Conservation (phyloP, 2,329 filamentous ascomycete species). For the Amphichorda felina region DNA sequence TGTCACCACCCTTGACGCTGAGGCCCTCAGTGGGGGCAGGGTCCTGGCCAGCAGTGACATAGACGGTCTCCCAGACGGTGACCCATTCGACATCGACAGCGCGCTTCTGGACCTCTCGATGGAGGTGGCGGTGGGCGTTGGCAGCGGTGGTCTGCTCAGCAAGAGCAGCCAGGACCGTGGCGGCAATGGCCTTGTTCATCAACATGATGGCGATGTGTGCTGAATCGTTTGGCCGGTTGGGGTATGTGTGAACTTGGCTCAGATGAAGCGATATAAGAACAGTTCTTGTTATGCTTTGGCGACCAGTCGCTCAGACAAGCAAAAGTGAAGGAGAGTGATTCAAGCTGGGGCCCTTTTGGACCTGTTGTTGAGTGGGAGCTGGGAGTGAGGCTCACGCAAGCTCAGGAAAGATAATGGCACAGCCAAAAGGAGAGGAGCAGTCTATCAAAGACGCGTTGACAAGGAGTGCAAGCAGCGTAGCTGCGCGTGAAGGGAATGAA, state of each 20-base stretch:
- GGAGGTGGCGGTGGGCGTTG: conserved; percentile 28
- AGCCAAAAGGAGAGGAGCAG: conserved; percentile 19
- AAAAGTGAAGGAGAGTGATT: too few species aligned
- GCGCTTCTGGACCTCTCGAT: conserved; percentile 22
- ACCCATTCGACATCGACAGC: conserved; percentile 17
- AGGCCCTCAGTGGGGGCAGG: conserved; percentile 5
- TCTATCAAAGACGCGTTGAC: conserved; percentile 41
- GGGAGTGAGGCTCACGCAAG: too few species aligned
- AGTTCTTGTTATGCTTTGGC: not conserved
- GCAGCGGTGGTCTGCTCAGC: conserved; percentile 29
- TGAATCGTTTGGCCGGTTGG: not conserved
- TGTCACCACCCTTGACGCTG: too few species aligned
- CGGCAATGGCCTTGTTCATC: conserved; percentile 26
- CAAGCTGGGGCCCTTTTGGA: too few species aligned
- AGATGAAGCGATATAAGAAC: not conserved
- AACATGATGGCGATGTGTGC: conserved; percentile 22
- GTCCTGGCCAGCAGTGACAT: conserved; percentile 18
- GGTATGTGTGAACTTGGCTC: not conserved
- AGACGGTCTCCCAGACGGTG: conserved; percentile 23
- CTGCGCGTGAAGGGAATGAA: conserved; percentile 7
- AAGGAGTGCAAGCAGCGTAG: conserved; percentile 23
- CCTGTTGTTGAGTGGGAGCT: too few species aligned
- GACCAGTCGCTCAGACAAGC: not conserved
- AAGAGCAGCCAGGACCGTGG: conserved; percentile 30
- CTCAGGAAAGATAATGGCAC: too few species aligned